Evolutionary conservation across 306 rosid species (phyloP), one percentile per base, ranked within the genome.

Genomic region (Pterocarpus santalinus): DNA sequence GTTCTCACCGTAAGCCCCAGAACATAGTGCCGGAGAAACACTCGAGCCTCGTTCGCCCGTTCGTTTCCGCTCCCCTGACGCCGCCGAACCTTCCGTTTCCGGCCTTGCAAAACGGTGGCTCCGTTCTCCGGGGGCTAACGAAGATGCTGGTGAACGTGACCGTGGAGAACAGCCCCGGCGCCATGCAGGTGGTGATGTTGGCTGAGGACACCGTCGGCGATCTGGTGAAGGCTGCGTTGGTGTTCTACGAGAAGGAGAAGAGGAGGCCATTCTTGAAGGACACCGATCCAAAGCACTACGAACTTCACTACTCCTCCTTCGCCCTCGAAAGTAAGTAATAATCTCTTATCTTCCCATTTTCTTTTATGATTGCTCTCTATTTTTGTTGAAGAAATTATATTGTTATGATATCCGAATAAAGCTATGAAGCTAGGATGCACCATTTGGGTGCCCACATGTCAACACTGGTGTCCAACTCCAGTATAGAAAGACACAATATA

Each of bases 291-390:
- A 84, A 35, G 34, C 79, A 76, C 69, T 89, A 90, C 22, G 69
- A 82, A 14, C 93, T 90, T 67, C 93, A 92, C 69, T 89, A 87
- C 85, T 92, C 97, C 15, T 84, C 82, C 38, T 90, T 89, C 84
- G 60, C 86, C 46, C 87, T 90, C 17, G 66, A 92, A 72, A 82
- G 95, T 91, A 81, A 71, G 46, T 4, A 58, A 15, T 55, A 55
- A 4, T 6, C 8, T 55, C 32, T 55, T n/a, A n/a, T 55, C 61
- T 55, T 55, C 3, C 9, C 2, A n/a, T 55, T 55, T 16, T 55
- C 22, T 53, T 53, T 3, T n/a, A 16, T 3, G 22, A 1, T 16
- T 55, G 9, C 61, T 15, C 58, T 14, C n/a, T 52, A 15, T 52
- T 14, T 15, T 52, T 1, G 8, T 5, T 43, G 47, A 43, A 43